Percentiles rank a stretch among this genome's conserved stretches.
These are phyloP conservation scores for Fusarium duplospermum DNA, from an alignment of 2,329 filamentous ascomycete species.

Conservation along the genomic window DNA sequence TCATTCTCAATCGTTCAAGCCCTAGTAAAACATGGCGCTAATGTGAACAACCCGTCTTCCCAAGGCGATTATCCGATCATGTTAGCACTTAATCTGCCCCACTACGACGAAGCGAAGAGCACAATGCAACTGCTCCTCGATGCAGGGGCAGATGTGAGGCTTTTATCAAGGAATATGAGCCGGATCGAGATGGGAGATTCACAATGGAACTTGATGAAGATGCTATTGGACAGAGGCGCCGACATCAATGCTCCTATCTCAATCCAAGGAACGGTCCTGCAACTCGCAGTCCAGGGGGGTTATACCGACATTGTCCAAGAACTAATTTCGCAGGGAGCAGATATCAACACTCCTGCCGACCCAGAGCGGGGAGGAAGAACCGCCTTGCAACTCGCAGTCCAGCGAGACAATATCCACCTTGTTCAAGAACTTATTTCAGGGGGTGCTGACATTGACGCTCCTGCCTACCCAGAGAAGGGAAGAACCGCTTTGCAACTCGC, in stretches of 20 bases:
- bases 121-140: background rate
- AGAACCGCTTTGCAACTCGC: too few species aligned
- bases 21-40: background rate
- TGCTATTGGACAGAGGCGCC: background rate
- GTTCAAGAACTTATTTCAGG: background rate
- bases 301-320: background rate
- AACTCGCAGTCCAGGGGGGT: background rate
- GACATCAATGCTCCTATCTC: background rate
- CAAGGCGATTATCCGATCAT: background rate
- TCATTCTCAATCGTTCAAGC: background rate
- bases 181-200: background rate
- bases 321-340: background rate
- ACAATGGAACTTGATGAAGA: background rate
- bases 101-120: background rate
- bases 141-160: background rate
- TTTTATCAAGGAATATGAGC: background rate
- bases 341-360: background rate
- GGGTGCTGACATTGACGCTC: background rate
- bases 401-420: background rate
- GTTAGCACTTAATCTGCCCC: background rate
- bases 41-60: background rate
- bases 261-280: background rate
- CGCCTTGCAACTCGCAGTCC: background rate
- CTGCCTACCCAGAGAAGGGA: background rate
- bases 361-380: background rate